phyloP scores from a whole-genome alignment of 208 protist species.

The Phytomonas sp. region DNA sequence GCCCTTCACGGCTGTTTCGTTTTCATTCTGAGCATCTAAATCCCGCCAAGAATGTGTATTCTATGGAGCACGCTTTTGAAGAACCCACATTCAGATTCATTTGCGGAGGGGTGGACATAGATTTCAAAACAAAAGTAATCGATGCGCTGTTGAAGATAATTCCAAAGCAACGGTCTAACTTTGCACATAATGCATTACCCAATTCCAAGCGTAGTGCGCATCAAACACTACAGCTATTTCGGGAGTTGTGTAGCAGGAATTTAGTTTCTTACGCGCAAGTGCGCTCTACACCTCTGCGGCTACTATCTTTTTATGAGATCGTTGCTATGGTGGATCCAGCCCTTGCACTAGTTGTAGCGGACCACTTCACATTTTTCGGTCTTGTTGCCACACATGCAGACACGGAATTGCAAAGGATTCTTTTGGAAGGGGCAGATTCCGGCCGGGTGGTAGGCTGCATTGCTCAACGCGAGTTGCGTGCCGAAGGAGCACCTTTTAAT shows the following conservation, averaged over 20 bases:
- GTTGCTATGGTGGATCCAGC: slow-evolving; percentile 52
- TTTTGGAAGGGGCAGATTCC: slow-evolving; percentile 57
- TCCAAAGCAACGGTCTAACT: slow-evolving; percentile 39
- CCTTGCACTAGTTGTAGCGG: slow-evolving; percentile 60
- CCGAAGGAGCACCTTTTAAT: slow-evolving; percentile 67
- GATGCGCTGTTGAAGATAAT: slow-evolving; percentile 40
- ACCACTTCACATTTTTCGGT: slow-evolving; percentile 81
- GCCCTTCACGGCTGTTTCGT: not conserved
- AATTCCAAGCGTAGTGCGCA: not conserved
- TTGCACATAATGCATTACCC: slow-evolving; percentile 20
- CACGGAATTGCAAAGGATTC: slow-evolving; percentile 20
- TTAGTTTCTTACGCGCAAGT: slow-evolving; percentile 77
- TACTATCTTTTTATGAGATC: slow-evolving; percentile 69
- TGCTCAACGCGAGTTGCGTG: slow-evolving; percentile 65
- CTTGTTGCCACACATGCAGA: slow-evolving; percentile 65
- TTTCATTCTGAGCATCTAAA: not conserved
- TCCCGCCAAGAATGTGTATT: slow-evolving; percentile 30
- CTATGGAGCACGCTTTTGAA: slow-evolving; percentile 80
- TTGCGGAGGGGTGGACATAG: slow-evolving; percentile 75
- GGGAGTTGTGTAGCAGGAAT: slow-evolving; percentile 34
- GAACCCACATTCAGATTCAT: slow-evolving; percentile 80
- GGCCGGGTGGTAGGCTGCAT: slow-evolving; percentile 54
- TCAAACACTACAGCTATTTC: slow-evolving; percentile 48
- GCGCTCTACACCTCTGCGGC: slow-evolving; percentile 57
- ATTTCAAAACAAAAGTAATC: slow-evolving; percentile 77